Conservation (phyloP, 1,284 basidiomycete genomes). For the Sanghuangporus sanghuang region DNA sequence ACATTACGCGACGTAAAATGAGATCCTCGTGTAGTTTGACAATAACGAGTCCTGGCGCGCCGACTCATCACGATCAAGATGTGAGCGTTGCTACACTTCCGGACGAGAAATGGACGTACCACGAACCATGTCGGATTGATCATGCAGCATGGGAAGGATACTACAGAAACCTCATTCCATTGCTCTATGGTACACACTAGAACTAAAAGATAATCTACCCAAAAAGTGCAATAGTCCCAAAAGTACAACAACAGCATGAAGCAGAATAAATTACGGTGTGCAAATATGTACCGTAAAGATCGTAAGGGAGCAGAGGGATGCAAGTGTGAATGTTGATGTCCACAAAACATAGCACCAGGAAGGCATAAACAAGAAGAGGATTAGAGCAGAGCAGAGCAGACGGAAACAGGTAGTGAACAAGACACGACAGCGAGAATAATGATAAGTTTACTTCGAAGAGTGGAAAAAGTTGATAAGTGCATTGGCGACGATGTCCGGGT, state of each 20-base stretch:
- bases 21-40: constrained; percentile 4
- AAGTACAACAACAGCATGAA: background rate
- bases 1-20: background rate
- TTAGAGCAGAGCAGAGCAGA: background rate
- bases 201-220: background rate
- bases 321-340: background rate
- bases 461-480: constrained; percentile 36
- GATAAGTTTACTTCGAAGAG: background rate
- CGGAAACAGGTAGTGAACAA: background rate
- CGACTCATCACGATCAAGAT: background rate
- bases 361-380: background rate
- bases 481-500: constrained; percentile 39
- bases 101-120: too few species aligned
- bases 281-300: background rate
- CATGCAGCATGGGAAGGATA: background rate
- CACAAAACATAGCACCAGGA: background rate
- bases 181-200: background rate
- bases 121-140: too few species aligned
- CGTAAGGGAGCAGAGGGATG: background rate
- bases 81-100: background rate
- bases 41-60: background rate
- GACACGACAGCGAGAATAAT: background rate
- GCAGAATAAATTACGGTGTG: background rate
- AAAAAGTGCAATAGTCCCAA: background rate
- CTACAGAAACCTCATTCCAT: background rate